Percentiles rank a stretch among this genome's conserved stretches.
These are phyloP conservation scores for Acacia acuminata DNA, from an alignment of 306 rosid species.

Conservation along the genomic window DNA sequence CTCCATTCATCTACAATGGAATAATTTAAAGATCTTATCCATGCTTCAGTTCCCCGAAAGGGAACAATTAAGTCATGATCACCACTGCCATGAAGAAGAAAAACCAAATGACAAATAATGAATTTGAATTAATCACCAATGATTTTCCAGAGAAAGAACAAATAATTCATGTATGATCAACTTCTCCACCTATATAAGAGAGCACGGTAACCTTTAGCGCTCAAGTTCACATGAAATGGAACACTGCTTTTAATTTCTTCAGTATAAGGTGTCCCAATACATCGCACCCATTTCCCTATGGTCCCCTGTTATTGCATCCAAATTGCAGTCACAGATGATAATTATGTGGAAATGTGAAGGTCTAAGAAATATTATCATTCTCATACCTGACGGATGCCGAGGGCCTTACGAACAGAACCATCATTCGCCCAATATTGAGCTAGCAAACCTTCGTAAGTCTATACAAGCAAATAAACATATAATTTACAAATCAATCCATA, in stretches of 20 bases:
- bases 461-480: background rate
- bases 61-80: slow-evolving; percentile 45
- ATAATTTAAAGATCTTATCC: slow-evolving; percentile 49
- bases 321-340: background rate
- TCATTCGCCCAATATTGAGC: slow-evolving; percentile 48
- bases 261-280: background rate
- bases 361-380: background rate
- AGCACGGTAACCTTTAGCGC: slow-evolving; percentile 43
- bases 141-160: background rate
- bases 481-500: background rate
- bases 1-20: slow-evolving; percentile 53
- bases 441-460: slow-evolving; percentile 16
- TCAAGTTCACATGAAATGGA: slow-evolving; percentile 40
- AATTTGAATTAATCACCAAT: background rate
- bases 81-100: slow-evolving; percentile 14
- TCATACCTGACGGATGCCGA: slow-evolving; percentile 40
- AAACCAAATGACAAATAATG: background rate
- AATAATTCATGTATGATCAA: background rate
- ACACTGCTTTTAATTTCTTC: background rate
- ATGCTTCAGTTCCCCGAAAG: slow-evolving; percentile 44
- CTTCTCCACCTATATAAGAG: slow-evolving; percentile 40
- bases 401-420: slow-evolving; percentile 40
- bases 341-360: background rate
- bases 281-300: slow-evolving; percentile 48
- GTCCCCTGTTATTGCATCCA: slow-evolving; percentile 38